phyloP scores from a whole-genome alignment of 371 early-diverging fungal species.

The Lichtheimia ornata region DNA sequence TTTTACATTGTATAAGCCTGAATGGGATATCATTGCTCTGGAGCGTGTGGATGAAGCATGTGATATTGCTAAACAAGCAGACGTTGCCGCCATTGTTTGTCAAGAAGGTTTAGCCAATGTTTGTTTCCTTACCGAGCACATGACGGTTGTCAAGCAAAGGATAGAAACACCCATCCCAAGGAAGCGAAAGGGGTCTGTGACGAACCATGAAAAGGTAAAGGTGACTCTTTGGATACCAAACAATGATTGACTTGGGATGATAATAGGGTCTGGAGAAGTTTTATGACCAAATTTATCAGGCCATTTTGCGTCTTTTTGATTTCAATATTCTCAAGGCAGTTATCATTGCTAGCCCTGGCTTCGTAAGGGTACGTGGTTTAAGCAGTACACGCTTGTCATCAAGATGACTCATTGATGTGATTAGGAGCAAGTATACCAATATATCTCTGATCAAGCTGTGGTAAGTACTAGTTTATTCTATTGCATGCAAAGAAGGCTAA shows the following conservation, averaged over 20 bases:
- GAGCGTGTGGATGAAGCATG: conserved; percentile 89
- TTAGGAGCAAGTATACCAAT: conserved; percentile 82
- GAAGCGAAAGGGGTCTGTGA: conserved; percentile 88
- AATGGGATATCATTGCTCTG: conserved; percentile 93
- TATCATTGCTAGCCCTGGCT: conserved; percentile 94
- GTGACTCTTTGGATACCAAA: neutral
- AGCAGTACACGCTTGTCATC: too few species aligned
- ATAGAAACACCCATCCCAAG: conserved; percentile 91
- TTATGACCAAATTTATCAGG: conserved; percentile 89
- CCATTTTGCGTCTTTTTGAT: conserved; percentile 82
- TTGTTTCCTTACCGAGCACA: conserved; percentile 90
- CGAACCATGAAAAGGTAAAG: conserved; percentile 84
- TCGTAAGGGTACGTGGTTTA: conserved; percentile 67
- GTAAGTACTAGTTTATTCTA: conserved; percentile 43
- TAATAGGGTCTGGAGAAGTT: conserved; percentile 74
- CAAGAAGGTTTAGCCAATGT: conserved; percentile 96
- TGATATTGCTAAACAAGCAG: conserved; percentile 90
- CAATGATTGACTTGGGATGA: neutral
- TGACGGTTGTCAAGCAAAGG: conserved; percentile 94
- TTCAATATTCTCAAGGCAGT: conserved; percentile 91
- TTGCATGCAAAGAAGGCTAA: conserved; percentile 66
- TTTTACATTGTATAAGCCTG: conserved; percentile 84
- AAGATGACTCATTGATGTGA: neutral
- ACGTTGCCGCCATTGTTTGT: conserved; percentile 92
- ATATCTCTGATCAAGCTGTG: conserved; percentile 84